These are phyloP conservation scores for Dactylellina haptotyla DNA, from an alignment of 2,329 filamentous ascomycete genomes.

Conservation along the genomic window DNA sequence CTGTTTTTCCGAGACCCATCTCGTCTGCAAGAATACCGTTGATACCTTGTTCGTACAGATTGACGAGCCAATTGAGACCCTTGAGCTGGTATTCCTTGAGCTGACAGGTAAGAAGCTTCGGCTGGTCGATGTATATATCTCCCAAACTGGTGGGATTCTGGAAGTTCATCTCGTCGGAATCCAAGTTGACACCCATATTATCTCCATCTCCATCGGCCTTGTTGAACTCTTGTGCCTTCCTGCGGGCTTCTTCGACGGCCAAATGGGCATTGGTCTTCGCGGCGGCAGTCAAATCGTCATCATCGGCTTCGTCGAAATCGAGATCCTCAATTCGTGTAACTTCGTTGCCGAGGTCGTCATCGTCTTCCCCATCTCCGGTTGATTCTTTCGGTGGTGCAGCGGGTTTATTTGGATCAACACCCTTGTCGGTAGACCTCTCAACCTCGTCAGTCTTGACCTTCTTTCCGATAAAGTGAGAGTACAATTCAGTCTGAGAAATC, in stretches of 20 bases:
- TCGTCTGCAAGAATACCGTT: constrained; percentile 98
- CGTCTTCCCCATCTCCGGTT: constrained; percentile 53
- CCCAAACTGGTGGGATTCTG: constrained; percentile 96
- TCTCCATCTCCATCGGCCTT: constrained; percentile 58
- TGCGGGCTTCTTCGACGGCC: constrained; percentile 91
- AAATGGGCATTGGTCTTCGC: constrained; percentile 96
- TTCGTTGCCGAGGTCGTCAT: constrained; percentile 69
- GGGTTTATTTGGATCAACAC: constrained; percentile 59
- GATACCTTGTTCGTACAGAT: constrained; percentile 99
- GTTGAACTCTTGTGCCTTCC: constrained; percentile 93
- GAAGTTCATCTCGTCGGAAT: constrained; percentile 98
- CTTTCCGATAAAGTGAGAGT: constrained; percentile 99
- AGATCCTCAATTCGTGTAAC: constrained; percentile 94
- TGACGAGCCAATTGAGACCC: constrained; percentile 98
- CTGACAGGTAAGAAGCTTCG: constrained; percentile 89
- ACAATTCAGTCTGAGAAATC: constrained; percentile 97
- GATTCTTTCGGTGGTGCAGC: constrained; percentile 1
- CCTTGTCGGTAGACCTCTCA: constrained; percentile 85
- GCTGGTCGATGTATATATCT: constrained; percentile 92
- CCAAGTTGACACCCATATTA: constrained; percentile 62
- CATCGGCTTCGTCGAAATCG: constrained; percentile 95
- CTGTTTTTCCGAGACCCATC: constrained; percentile 99
- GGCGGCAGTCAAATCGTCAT: constrained; percentile 79
- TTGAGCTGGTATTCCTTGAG: constrained; percentile 99
- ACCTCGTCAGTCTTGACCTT: constrained; percentile 99